Base-by-base conservation (phyloP, 164 flowering plant genomes). In the Chimonanthus praecox region DNA sequence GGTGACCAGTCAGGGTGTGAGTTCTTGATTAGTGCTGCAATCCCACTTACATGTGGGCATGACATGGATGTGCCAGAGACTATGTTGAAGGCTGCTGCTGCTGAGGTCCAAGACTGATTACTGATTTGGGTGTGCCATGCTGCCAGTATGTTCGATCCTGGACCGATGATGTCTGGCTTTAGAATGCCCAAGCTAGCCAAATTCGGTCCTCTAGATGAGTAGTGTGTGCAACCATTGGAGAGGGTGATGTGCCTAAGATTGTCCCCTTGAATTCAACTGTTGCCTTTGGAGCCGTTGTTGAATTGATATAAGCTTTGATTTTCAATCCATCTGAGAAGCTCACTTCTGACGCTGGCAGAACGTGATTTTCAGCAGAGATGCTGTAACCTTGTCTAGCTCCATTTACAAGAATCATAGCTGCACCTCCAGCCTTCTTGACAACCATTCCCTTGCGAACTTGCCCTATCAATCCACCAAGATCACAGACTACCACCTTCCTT, bases 151-250 rank as follows among this genome's bases (percentile, higher is more conserved):
- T 9, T 50, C 3, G 51, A 61, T 5, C 72, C 72, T 0, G 91
- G 90, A 3, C 89, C 89, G 4, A 85, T 80, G 10, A 87, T 86
- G 72, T 89, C 89, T 0, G 90, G 93, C 68, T 89, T 89, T 43
- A 89, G 64, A 33, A 88, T 85, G 6, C 86, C 90, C 0, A 83
- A 62, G 62, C 62, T 70, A 1, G 46, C 7, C 16, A 13, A 4
- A 54, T 10, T 70, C 1, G 72, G 72, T 44, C 72, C 72, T 50
- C 72, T 21, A 9, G 72, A 70, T 15, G 72, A 70, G 72, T 50
- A 70, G 4, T n/a, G 18, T n/a, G 18, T 15, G 64, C 64, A 51
- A 70, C 72, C 62, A 13, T 43, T 15, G 64, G 72, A 33, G 62
- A 10, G 2, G 63, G 46, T 2, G 69, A 47, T 4, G 46, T 64